phyloP scores from a whole-genome alignment of 805 yeast genomes.

The Candida montana region DNA sequence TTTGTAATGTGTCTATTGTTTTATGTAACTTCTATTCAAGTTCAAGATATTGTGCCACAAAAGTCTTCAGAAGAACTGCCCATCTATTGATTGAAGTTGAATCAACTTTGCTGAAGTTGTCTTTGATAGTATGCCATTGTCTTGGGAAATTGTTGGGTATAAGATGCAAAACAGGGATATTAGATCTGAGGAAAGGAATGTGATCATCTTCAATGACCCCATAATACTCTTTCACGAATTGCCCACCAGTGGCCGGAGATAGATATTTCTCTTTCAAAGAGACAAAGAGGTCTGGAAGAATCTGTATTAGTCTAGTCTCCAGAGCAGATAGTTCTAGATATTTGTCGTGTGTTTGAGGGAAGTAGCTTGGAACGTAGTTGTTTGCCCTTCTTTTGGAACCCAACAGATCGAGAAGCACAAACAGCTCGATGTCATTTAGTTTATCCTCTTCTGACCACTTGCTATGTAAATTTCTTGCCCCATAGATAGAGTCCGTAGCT shows the following conservation, averaged over 20 bases:
- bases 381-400: slow-evolving; percentile 30
- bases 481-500: slow-evolving; percentile 48
- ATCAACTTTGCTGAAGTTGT: slow-evolving; percentile 39
- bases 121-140: slow-evolving; percentile 48
- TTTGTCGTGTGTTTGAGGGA: slow-evolving; percentile 32
- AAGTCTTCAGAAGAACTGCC: slow-evolving; percentile 38
- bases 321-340: slow-evolving; percentile 33
- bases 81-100: slow-evolving; percentile 38
- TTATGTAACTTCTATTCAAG: not conserved
- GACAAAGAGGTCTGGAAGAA: slow-evolving; percentile 5
- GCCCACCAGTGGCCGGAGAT: slow-evolving; percentile 14
- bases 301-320: slow-evolving; percentile 25
- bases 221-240: slow-evolving; percentile 9
- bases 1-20: not conserved
- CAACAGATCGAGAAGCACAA: slow-evolving; percentile 46
- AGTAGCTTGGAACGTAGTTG: slow-evolving; percentile 36
- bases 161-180: slow-evolving; percentile 45
- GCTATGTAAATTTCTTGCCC: slow-evolving; percentile 45
- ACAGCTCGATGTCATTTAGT: slow-evolving; percentile 34
- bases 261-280: slow-evolving; percentile 10
- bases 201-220: slow-evolving; percentile 45
- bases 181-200: slow-evolving; percentile 41
- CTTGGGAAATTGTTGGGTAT: slow-evolving; percentile 49
- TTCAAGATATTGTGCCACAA: slow-evolving; percentile 29
- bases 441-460: slow-evolving; percentile 27